Evolutionary conservation across 495 filamentous ascomycete species (phyloP), one percentile per base, ranked within the genome.

Genomic region (Trichoderma erinaceum): DNA sequence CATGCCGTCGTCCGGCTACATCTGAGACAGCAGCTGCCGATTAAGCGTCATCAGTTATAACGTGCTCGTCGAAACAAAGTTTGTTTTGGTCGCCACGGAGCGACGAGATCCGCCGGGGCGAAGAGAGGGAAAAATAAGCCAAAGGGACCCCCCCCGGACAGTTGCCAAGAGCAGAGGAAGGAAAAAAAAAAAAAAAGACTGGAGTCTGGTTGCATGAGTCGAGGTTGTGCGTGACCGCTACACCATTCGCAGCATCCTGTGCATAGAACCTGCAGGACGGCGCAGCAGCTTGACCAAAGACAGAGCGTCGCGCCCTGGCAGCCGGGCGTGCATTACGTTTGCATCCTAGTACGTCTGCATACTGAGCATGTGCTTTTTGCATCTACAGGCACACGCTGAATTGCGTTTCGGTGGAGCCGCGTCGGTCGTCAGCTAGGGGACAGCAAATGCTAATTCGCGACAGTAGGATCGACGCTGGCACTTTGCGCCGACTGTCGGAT

Each of bases 241-340:
- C 48, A 52, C 48, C 48, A n/a, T 52, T 52, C 48, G n/a, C 48
- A 52, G 48, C 48, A 52, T 52, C 48, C 48, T 52, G 48, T 52
- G 48, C 48, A 52, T 52, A n/a, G 18, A 21, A 48, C 48, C 18
- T 52, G 48, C 48, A 52, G 48, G 35, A 38, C 16, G 18, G 48
- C 18, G 18, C 48, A 21, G 48, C 48, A 52, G 48, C 48, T 52
- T 21, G 6, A 46, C 43, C 43, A 46, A 46, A 18, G 43, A 15
- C 13, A 46, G 43, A 38, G 35, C 35, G 35, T 38, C 35, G 35
- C 35, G 35, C 35, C 35, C 35, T 38, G 35, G 35, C 35, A 38
- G 35, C 35, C 35, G 35, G 35, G 35, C 35, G 35, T 38, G 35
- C 35, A 38, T 38, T 38, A 38, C 43, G 43, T 46, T 18, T 52